phyloP scores from a whole-genome alignment of 768 basidiomycete species.

The Mycena sanguinolenta region DNA sequence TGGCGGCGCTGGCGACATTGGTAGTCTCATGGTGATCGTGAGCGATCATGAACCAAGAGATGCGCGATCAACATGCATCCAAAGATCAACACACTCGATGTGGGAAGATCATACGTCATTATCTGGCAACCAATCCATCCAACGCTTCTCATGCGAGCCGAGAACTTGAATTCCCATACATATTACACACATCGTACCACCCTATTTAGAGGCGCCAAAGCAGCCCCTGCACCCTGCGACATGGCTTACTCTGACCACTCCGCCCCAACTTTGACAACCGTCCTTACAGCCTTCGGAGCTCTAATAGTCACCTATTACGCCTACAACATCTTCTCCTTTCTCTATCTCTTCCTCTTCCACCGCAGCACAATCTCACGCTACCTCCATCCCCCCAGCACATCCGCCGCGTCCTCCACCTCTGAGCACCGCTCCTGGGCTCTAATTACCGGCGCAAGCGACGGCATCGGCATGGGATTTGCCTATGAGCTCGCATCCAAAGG shows the following conservation, averaged over 20 bases:
- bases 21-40: too few relatives aligned
- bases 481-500: slow-evolving; percentile 13
- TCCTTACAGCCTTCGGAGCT: slow-evolving; percentile 2
- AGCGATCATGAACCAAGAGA: too few relatives aligned
- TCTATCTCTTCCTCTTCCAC: slow-evolving; percentile 15
- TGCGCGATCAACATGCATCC: too few relatives aligned
- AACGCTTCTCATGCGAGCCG: not conserved
- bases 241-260: not conserved
- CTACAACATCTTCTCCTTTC: slow-evolving; percentile 11
- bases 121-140: not conserved
- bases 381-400: slow-evolving; percentile 2
- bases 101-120: not conserved
- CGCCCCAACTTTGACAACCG: not conserved
- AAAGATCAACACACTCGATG: too few relatives aligned
- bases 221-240: not conserved
- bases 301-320: slow-evolving; percentile 1
- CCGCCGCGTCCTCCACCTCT: slow-evolving; percentile 13
- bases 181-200: not conserved
- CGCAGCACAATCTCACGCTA: slow-evolving; percentile 15
- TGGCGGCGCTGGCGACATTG: too few relatives aligned
- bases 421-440: slow-evolving; percentile 18
- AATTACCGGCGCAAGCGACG: slow-evolving; percentile 22
- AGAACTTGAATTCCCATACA: not conserved
- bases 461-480: slow-evolving; percentile 21
- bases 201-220: not conserved